These are phyloP conservation scores for Leccinellum rugosiceps DNA, from an alignment of 768 basidiomycete genomes.

Conservation along the genomic window DNA sequence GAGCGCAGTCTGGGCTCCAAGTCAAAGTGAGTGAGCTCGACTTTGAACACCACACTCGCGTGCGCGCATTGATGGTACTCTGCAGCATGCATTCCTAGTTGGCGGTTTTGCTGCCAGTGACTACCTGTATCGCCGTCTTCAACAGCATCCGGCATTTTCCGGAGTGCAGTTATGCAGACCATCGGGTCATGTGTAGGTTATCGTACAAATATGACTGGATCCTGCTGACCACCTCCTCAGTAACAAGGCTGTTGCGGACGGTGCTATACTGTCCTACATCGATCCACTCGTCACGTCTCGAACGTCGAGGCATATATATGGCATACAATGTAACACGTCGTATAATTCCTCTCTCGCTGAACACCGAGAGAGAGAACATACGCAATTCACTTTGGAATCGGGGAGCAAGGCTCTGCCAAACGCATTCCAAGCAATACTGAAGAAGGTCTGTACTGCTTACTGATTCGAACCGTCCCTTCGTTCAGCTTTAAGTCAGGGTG, in stretches of 20 bases:
- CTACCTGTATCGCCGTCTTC: slow-evolving; percentile 42
- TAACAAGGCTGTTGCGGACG: slow-evolving; percentile 50
- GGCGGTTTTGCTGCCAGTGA: slow-evolving; percentile 51
- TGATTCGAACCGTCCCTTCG: too few species aligned
- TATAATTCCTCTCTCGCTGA: slow-evolving; percentile 33
- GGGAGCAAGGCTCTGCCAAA: slow-evolving; percentile 32
- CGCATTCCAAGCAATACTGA: slow-evolving; percentile 37
- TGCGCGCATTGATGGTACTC: background rate
- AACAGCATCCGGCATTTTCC: slow-evolving; percentile 31
- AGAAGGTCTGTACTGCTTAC: slow-evolving; percentile 19
- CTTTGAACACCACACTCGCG: background rate
- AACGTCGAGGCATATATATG: slow-evolving; percentile 41
- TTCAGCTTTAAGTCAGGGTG: background rate
- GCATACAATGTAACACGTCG: slow-evolving; percentile 24
- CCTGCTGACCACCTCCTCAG: slow-evolving; percentile 18
- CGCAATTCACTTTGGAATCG: slow-evolving; percentile 15
- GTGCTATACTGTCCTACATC: slow-evolving; percentile 38
- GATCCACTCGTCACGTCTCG: slow-evolving; percentile 46
- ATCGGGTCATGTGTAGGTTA: slow-evolving; percentile 42
- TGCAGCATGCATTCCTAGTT: slow-evolving; percentile 38
- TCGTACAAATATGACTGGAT: background rate
- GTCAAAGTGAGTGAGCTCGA: slow-evolving; percentile 17
- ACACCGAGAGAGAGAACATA: slow-evolving; percentile 33
- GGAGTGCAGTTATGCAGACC: slow-evolving; percentile 45
- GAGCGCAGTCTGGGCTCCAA: slow-evolving; percentile 16